These are phyloP conservation scores for Leccinum ochraceum DNA, from an alignment of 768 basidiomycete genomes.

Conservation along the genomic window DNA sequence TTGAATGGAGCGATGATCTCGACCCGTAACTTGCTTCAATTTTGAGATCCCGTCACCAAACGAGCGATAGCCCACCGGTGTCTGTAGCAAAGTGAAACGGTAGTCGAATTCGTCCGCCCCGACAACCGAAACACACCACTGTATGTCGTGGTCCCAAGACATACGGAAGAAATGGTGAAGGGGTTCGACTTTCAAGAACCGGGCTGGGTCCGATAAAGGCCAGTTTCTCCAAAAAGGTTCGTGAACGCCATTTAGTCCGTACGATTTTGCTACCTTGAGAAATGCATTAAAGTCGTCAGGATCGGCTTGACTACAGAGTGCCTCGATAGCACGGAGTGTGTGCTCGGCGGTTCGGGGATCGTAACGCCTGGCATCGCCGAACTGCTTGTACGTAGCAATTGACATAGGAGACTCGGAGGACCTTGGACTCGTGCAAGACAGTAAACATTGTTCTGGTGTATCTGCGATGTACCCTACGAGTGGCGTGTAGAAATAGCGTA, in stretches of 20 bases:
- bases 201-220: neutral
- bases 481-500: too few species aligned
- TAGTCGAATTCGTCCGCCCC: slow-evolving; percentile 36
- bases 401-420: too few species aligned
- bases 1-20: slow-evolving; percentile 15
- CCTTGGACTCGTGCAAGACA: too few species aligned
- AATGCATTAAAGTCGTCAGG: neutral
- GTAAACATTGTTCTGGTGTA: too few species aligned
- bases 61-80: slow-evolving; percentile 35
- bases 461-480: too few species aligned
- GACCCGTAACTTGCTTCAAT: slow-evolving; percentile 2
- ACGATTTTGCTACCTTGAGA: neutral
- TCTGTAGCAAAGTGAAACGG: slow-evolving; percentile 38
- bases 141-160: neutral
- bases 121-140: neutral
- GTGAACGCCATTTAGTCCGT: neutral
- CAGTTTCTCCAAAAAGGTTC: neutral
- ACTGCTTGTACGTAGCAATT: too few species aligned
- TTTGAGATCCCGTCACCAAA: slow-evolving; percentile 41
- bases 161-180: neutral
- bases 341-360: too few species aligned
- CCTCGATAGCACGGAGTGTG: too few species aligned
- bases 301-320: neutral
- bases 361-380: too few species aligned
- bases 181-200: neutral